A percentile compares a stretch with the other conserved stretches of the same genome.
Evolutionary conservation across 1,284 basidiomycete genomes (phyloP).

Genomic region (Agaricales sp.): DNA sequence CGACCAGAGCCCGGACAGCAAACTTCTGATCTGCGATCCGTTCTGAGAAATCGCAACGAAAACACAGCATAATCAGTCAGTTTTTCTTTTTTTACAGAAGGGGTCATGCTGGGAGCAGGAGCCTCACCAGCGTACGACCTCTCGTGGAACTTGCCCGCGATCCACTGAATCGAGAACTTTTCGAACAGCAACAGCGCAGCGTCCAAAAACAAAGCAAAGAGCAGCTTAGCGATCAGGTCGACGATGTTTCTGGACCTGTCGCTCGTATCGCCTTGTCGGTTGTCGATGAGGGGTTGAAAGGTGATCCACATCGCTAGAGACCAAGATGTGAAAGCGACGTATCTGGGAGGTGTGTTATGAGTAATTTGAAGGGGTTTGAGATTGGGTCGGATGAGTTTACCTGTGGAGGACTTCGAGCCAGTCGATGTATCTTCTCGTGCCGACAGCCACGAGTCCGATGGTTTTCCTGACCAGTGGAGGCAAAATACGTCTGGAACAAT

Average conservation of each 20-base stretch:
- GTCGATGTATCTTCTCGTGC: conserved; percentile 63
- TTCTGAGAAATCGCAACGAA: conserved; percentile 30
- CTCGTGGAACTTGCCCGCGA: conserved; percentile 81
- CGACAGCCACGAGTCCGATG: conserved; percentile 64
- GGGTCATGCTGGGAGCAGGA: conserved; percentile 1
- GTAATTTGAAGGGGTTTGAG: too few relatives aligned
- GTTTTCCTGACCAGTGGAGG: conserved; percentile 52
- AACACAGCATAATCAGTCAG: neutral
- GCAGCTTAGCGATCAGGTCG: conserved; percentile 46
- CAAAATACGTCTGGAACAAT: conserved; percentile 32
- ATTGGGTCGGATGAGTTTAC: conserved; percentile 24
- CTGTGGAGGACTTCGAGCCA: conserved; percentile 61
- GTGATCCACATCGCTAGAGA: conserved; percentile 56
- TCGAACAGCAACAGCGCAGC: conserved; percentile 67
- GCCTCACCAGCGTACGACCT: conserved; percentile 68
- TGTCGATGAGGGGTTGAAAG: conserved; percentile 57
- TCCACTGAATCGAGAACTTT: conserved; percentile 83
- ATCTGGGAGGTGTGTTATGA: conserved; percentile 32
- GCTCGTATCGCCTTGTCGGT: conserved; percentile 24
- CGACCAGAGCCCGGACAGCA: conserved; percentile 63
- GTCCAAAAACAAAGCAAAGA: conserved; percentile 73
- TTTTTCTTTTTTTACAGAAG: neutral
- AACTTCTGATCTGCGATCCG: conserved; percentile 80
- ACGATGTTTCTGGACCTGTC: conserved; percentile 27
- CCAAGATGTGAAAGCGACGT: conserved; percentile 70